Conservation (phyloP, 768 basidiomycete genomes). For the Lanmaoa pseudosensibilis region DNA sequence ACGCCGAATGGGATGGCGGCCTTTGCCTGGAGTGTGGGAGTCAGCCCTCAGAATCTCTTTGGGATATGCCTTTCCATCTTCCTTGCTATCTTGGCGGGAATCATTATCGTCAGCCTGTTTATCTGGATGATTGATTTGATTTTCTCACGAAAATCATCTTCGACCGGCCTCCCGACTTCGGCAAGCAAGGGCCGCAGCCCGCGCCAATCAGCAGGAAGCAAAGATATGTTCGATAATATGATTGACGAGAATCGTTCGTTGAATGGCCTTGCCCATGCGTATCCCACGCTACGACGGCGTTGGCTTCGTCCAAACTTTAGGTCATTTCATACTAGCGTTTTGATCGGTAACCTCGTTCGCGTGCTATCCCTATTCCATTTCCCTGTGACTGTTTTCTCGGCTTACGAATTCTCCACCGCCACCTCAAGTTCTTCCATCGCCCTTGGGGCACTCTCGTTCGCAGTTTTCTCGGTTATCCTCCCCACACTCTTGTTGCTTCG, state of each 20-base stretch:
- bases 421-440: constrained; percentile 60
- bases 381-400: constrained; percentile 89
- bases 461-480: constrained; percentile 72
- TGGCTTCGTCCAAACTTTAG: constrained; percentile 56
- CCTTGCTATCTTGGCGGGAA: constrained; percentile 70
- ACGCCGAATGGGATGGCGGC: constrained; percentile 68
- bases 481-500: constrained; percentile 75
- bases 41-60: constrained; percentile 81
- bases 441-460: constrained; percentile 81
- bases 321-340: constrained; percentile 77
- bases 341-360: constrained; percentile 90
- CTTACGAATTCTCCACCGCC: constrained; percentile 54
- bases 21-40: constrained; percentile 81
- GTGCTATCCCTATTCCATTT: constrained; percentile 92
- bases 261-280: constrained; percentile 22
- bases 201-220: constrained; percentile 46
- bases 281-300: constrained; percentile 31
- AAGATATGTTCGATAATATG: constrained; percentile 47
- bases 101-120: constrained; percentile 65
- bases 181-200: constrained; percentile 37
- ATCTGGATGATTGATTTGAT: constrained; percentile 73
- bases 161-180: constrained; percentile 18
- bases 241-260: constrained; percentile 33
- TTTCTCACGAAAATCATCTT: constrained; percentile 29
- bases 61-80: constrained; percentile 81